Base-by-base conservation (phyloP, 2,329 filamentous ascomycete genomes). In the Ceratocystiopsis sp. region DNA sequence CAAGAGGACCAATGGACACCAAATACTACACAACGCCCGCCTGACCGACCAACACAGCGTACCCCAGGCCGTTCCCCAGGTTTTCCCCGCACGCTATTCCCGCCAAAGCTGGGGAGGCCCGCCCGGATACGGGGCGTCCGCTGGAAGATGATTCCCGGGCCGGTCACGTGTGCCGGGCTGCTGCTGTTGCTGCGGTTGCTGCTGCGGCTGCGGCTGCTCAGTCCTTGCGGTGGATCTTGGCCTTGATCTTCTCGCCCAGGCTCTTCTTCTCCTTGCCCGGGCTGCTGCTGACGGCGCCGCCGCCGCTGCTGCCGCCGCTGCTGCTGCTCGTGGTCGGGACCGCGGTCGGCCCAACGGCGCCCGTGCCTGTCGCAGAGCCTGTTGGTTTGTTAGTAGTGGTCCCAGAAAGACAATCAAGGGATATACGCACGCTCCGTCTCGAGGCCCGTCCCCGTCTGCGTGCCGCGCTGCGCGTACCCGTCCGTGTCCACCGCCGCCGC, bases 171-270 rank as follows among this genome's bases (percentile, higher is more conserved):
- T 8, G 21, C 43, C 17, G 43, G 33, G 17, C 34, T 39, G 29
- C 43, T 45, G 43, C 35, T 45, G 29, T 39, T 41, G 35, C 36
- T 45, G 43, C 43, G 41, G n/a, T n/a, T n/a, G n/a, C n/a, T n/a
- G 21, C 4, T 8, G 21, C 21, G 21, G 21, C 21, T 8, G 32
- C 36, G 39, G 2, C 43, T 45, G 36, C 34, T 35, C 35, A 21
- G 4, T 36, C n/a, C 35, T 21, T 18, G 19, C 37, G 40, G 25
- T 80, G 76, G 46, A 82, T 60, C 64, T 81, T 82, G 44, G 71
- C 68, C 69, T 81, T 83, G 59, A 83, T 71, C 62, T 78, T 79
- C 45, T 77, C 67, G 47, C 68, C 67, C 36, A 80, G 54, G 48
- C 69, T 69, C 38, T 61, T 61, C 48, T 57, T 54, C 37, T 54